Conservation (phyloP, 306 rosid species). For the Crataegus laevigata region DNA sequence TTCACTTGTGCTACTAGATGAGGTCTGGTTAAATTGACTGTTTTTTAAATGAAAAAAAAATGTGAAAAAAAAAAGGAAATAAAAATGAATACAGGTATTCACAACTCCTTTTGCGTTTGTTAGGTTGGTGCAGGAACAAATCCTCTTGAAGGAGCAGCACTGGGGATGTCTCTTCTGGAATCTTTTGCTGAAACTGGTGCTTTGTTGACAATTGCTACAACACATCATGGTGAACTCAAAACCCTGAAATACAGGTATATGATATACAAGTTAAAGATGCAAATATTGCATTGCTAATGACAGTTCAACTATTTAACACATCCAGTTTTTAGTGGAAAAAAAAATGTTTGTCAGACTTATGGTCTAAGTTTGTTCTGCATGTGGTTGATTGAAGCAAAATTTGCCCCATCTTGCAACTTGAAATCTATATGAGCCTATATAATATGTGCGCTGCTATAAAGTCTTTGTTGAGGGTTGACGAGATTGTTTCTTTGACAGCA, state of each 20-base stretch:
- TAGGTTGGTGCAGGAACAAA: slow-evolving; percentile 99
- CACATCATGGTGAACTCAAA: slow-evolving; percentile 97
- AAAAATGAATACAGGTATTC: neutral
- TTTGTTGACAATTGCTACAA: slow-evolving; percentile 80
- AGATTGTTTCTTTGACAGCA: slow-evolving; percentile 46
- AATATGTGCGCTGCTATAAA: slow-evolving; percentile 7
- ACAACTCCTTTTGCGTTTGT: slow-evolving; percentile 19
- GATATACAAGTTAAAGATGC: slow-evolving; percentile 8
- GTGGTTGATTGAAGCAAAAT: neutral
- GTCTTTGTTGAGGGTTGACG: slow-evolving; percentile 17
- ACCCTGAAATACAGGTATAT: slow-evolving; percentile 90
- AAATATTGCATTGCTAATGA: neutral
- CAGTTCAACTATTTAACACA: neutral
- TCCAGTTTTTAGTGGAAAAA: neutral
- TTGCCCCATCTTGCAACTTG: neutral
- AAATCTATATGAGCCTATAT: neutral
- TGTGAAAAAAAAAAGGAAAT: neutral
- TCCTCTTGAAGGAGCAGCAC: slow-evolving; percentile 97
- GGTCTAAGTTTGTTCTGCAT: neutral
- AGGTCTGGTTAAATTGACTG: slow-evolving; percentile 31
- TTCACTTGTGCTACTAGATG: slow-evolving; percentile 84
- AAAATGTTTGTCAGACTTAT: neutral
- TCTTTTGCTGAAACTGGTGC: slow-evolving; percentile 72
- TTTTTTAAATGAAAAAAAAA: neutral
- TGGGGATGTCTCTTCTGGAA: slow-evolving; percentile 86